phyloP scores from a whole-genome alignment of 345 rosid species.

The Hibiscus syriacus region DNA sequence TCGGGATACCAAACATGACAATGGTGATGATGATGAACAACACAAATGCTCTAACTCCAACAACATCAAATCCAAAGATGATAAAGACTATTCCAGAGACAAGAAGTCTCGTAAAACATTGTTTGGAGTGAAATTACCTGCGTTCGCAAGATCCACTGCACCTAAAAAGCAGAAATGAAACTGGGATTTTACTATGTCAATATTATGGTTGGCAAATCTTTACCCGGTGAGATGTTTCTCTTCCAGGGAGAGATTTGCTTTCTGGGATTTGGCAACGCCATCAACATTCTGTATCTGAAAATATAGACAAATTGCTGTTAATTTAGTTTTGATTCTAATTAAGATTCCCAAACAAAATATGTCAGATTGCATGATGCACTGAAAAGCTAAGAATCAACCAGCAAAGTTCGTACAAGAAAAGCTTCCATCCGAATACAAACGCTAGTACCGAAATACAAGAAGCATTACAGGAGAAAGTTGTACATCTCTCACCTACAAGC shows the following conservation, averaged over 20 bases:
- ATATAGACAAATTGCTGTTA: not conserved
- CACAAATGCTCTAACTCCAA: slow-evolving; percentile 16
- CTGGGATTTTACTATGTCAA: not conserved
- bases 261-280: slow-evolving; percentile 6
- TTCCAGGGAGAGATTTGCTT: no score
- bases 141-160: slow-evolving; percentile 19
- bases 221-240: no score
- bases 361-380: slow-evolving; percentile 12
- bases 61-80: slow-evolving; percentile 9
- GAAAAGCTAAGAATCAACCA: no score
- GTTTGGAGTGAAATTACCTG: slow-evolving; percentile 22
- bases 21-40: not conserved
- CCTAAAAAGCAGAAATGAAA: slow-evolving; percentile 36
- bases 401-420: not conserved
- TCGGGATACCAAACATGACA: slow-evolving; percentile 23
- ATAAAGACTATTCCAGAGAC: slow-evolving; percentile 5
- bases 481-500: not conserved
- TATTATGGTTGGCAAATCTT: slow-evolving; percentile 8
- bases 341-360: slow-evolving; percentile 4
- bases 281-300: not conserved
- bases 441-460: not conserved
- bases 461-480: not conserved
- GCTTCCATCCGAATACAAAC: not conserved
- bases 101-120: slow-evolving; percentile 35
- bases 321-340: slow-evolving; percentile 7